phyloP scores from a whole-genome alignment of 2,329 filamentous ascomycete genomes.

The Coniochaeta sp. region DNA sequence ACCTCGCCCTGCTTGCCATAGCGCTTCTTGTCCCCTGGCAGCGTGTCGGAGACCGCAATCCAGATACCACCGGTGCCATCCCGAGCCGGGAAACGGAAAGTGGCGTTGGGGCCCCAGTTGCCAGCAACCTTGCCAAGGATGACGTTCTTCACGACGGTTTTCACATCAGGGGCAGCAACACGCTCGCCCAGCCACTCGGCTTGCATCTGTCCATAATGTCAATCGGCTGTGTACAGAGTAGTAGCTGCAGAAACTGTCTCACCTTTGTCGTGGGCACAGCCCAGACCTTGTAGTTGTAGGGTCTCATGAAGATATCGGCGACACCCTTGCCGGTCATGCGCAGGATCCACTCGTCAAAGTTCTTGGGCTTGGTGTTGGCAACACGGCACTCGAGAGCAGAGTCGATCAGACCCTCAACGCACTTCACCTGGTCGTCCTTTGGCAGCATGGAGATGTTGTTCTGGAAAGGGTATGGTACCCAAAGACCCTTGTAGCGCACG shows the following conservation, averaged over 20 bases:
- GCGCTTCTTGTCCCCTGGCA: slow-evolving; percentile 85
- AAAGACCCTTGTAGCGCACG: slow-evolving; percentile 90
- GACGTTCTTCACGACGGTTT: slow-evolving; percentile 87
- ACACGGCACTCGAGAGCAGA: slow-evolving; percentile 82
- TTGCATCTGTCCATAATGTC: slow-evolving; percentile 68
- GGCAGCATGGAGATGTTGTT: slow-evolving; percentile 99
- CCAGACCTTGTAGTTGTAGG: slow-evolving; percentile 99
- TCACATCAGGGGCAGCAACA: slow-evolving; percentile 93
- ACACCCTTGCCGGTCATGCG: slow-evolving; percentile 85
- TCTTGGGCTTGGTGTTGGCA: slow-evolving; percentile 82
- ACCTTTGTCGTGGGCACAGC: slow-evolving; percentile 96
- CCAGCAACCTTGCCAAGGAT: slow-evolving; percentile 94
- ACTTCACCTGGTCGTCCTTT: slow-evolving; percentile 93
- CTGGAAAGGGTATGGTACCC: slow-evolving; percentile 99
- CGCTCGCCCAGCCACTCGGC: slow-evolving; percentile 97
- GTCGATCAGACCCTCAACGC: slow-evolving; percentile 93
- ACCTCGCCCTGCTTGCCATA: slow-evolving; percentile 84
- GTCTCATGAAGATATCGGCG: slow-evolving; percentile 95
- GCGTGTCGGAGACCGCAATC: slow-evolving; percentile 90
- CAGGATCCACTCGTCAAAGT: slow-evolving; percentile 98
- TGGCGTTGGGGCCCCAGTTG: slow-evolving; percentile 97
- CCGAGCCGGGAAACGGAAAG: slow-evolving; percentile 93
- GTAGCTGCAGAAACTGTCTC: slow-evolving; percentile 20
- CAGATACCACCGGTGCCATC: slow-evolving; percentile 98
- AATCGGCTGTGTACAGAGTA: neutral